Conservation (phyloP, 2,329 filamentous ascomycete genomes). For the Biscogniauxia sp. region DNA sequence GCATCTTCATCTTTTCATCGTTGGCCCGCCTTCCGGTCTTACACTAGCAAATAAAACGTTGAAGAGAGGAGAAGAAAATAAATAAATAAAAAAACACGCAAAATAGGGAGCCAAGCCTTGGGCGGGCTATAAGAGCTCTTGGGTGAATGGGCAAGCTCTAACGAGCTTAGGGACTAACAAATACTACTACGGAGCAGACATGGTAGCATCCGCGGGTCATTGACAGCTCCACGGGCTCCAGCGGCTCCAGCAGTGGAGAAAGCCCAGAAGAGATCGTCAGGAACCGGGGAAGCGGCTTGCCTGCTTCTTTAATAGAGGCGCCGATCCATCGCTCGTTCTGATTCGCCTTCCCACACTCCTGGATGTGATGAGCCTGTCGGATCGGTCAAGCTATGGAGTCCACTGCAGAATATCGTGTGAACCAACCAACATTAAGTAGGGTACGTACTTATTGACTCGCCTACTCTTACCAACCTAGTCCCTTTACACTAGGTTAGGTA, state of each 20-base stretch:
- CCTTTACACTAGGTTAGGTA: too few relatives aligned
- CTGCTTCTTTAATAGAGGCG: not conserved
- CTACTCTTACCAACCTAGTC: too few relatives aligned
- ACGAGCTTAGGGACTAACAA: not conserved
- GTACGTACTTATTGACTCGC: not conserved
- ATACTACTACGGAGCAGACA: not conserved
- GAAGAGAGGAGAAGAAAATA: not conserved
- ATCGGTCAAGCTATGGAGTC: not conserved
- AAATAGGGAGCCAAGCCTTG: not conserved
- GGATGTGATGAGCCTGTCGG: not conserved
- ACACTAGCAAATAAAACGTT: not conserved
- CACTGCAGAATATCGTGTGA: not conserved
- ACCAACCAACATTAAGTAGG: not conserved
- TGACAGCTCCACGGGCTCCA: not conserved
- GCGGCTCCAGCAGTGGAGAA: not conserved
- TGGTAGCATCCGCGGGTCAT: not conserved
- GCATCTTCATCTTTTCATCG: not conserved
- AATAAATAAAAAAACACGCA: not conserved
- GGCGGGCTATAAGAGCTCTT: not conserved
- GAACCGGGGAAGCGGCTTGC: not conserved
- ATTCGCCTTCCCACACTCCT: not conserved
- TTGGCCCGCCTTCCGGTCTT: not conserved
- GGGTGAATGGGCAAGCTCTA: not conserved
- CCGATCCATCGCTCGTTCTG: not conserved
- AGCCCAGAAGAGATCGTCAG: not conserved